These are phyloP conservation scores for Austropuccinia psidii DNA, from an alignment of 1,284 basidiomycete species.

Conservation along the genomic window DNA sequence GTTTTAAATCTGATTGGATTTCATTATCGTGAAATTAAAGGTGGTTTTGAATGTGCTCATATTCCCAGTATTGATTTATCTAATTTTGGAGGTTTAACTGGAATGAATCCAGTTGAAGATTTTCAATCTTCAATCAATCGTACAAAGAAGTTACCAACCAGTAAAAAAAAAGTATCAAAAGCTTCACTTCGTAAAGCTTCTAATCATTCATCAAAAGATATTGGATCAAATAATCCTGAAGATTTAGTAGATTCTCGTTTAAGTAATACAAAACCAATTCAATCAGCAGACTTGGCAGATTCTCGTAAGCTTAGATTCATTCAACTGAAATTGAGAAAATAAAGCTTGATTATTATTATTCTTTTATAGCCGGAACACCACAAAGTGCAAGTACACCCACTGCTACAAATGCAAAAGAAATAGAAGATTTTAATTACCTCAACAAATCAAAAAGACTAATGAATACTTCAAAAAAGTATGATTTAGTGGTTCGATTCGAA, in stretches of 20 bases:
- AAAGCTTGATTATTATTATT: conserved; percentile 8
- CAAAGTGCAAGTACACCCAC: no score
- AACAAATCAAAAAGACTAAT: neutral
- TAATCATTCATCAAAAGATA: no score
- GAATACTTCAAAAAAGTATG: conserved; percentile 42
- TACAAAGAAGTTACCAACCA: neutral
- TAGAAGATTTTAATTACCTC: neutral
- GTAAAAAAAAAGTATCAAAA: conserved; percentile 30
- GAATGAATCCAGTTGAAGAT: neutral
- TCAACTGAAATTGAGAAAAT: neutral
- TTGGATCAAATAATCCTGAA: no score
- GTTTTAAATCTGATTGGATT: conserved; percentile 91
- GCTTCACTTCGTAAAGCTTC: conserved; percentile 24
- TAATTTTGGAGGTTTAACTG: conserved; percentile 54
- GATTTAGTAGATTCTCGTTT: no score
- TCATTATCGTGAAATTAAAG: conserved; percentile 79
- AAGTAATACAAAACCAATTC: no score
- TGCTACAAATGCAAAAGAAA: no score
- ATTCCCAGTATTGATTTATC: conserved; percentile 82
- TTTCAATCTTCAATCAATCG: neutral
- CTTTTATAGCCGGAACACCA: neutral
- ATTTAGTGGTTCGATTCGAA: conserved; percentile 80
- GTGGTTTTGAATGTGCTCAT: conserved; percentile 93
- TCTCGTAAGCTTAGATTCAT: no score
- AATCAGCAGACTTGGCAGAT: no score